Evolutionary conservation across 2,329 filamentous ascomycete species (phyloP), one percentile per base, ranked within the genome.

Genomic region (Epichloe coenophiala): DNA sequence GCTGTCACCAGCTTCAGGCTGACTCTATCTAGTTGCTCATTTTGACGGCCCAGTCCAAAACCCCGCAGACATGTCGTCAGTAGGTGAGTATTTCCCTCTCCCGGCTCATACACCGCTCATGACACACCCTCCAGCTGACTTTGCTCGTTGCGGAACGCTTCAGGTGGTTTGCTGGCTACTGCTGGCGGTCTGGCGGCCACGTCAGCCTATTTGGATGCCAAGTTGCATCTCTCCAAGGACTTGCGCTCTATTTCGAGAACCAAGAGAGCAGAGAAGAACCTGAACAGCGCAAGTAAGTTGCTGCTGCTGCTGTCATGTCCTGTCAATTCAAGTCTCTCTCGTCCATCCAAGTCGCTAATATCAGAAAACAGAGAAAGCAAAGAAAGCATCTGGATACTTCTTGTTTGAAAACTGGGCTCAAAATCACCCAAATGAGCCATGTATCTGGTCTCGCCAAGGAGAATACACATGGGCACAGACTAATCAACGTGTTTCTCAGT

Each of bases 361-460:
- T 33, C 1, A 3, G 3, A n/a, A 2, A 4, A 19, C 44, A 53
- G 51, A 27, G 36, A 50, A 46, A 27, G 45, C 40, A 4, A 50
- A 46, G 23, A 53, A 49, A 27, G 51, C 36, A 3, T 53, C 51
- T 13, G 48, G 45, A 4, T 53, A 41, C 33, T 53, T 53, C 33
- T 6, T 51, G 2, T 53, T 51, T 23, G 41, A 53, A 5, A 17
- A 31, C 2, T 46, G 37, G n/a, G 51, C 33, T 6, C 51, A 40
- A 1, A 23, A 45, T 23, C 35, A 48, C 15, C 33, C 48, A 9
- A 36, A 48, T n/a, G 48, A 48, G 21, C 45, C 47, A 31, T 53
- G 51, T 12, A 43, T 53, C 17, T 53, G 51, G 51, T 53, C 51
- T 27, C 51, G 48, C n/a, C 36, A 53, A 39, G 48, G 36, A 48